Percentiles rank a stretch among this genome's conserved stretches.
Evolutionary conservation across 1,139 yeast genomes (phyloP).

Genomic region (Blastobotrys capitulatus): DNA sequence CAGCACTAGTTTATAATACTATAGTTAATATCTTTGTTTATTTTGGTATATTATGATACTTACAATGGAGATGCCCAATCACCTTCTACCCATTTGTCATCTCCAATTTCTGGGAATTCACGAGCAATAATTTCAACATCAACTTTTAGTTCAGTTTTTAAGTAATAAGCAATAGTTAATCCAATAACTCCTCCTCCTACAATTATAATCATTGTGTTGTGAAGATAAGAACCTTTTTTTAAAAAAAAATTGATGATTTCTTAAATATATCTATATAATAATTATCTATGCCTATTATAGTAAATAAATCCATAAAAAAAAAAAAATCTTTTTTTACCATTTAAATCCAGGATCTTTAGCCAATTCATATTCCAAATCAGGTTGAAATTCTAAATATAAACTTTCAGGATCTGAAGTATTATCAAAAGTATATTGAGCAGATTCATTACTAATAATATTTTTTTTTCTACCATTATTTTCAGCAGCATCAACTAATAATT

Average conservation of each 20-base stretch:
- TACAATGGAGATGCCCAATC: constrained; percentile 56
- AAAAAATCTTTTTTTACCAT: constrained; percentile 8
- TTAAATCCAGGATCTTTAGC: constrained; percentile 23
- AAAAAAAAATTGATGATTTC: too few relatives aligned
- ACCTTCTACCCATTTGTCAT: constrained; percentile 26
- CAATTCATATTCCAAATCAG: constrained; percentile 48
- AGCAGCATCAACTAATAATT: constrained; percentile 58
- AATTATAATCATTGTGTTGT: constrained; percentile 36
- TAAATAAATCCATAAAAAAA: too few relatives aligned
- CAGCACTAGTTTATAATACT: constrained; percentile 45
- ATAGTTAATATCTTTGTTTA: too few relatives aligned
- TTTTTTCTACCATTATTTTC: constrained; percentile 38
- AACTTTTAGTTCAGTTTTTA: constrained; percentile 40
- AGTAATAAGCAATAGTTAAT: constrained; percentile 47
- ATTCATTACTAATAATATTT: constrained; percentile 50
- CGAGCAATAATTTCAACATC: constrained; percentile 45
- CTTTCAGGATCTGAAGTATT: constrained; percentile 62
- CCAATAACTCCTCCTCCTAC: constrained; percentile 68
- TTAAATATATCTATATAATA: too few relatives aligned
- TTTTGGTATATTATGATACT: too few relatives aligned
- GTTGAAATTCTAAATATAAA: constrained; percentile 68
- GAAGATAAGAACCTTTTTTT: too few relatives aligned
- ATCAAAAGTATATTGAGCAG: constrained; percentile 62
- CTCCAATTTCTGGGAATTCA: constrained; percentile 50
- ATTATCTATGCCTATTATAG: too few relatives aligned